Evolutionary conservation across 352 stramenopile species (phyloP), one percentile per base, ranked within the genome.

Genomic region (Globisporangium nagaii): DNA sequence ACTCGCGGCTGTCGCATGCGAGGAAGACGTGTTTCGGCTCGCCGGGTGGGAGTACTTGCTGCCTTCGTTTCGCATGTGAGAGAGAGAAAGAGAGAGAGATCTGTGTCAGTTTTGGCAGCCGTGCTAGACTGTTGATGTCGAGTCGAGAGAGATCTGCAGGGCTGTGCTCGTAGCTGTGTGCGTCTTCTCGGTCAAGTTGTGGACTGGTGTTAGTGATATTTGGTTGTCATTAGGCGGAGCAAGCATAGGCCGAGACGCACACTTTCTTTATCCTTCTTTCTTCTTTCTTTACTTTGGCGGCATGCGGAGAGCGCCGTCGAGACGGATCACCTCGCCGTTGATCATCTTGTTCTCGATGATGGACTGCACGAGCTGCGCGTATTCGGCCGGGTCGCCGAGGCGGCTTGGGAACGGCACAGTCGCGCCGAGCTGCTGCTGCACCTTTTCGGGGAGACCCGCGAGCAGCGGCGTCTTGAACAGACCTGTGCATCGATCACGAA

Each of bases 271-370:
- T n/a, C n/a, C n/a, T n/a, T n/a, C n/a, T n/a, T n/a, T n/a, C n/a
- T n/a, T n/a, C n/a, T n/a, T n/a, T 45, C 25, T 56, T 65, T 90
- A 95, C 65, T 94, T 95, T 30, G 86, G 86, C 19, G 83, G 86
- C 96, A 99, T 99, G 48, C 97, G 85, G 20, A 99, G 69, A 9
- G 90, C 96, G 30, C 97, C 97, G 69, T 99, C 97, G 24, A 99
- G 77, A 36, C 97, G 88, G 67, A 99, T 99, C 2, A 93, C 89
- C 72, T 99, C 96, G 49, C 97, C 97, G 66, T 99, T 99, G 40
- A 99, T 74, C 90, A 99, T 98, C 56, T 88, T 90, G 81, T 99
- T 99, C 55, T 96, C 83, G 53, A 99, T 88, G 65, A 99, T 98
- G 22, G 78, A 65, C 51, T 96, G 86, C 46, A 97, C 96, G 31